phyloP scores from a whole-genome alignment of 2,329 filamentous ascomycete species.

The Parastagonospora avenae region DNA sequence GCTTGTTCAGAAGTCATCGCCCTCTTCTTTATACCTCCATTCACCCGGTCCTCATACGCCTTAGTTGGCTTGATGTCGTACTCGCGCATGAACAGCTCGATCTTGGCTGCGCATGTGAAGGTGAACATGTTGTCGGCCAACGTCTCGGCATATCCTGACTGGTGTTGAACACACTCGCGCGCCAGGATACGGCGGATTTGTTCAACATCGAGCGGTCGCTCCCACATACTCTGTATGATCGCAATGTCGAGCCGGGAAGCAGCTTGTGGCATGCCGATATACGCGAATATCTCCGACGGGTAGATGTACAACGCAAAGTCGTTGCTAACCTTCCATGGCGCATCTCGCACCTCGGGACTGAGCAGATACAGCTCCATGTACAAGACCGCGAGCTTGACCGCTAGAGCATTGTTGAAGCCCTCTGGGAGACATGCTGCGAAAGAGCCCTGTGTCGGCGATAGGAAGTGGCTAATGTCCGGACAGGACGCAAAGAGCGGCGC shows the following conservation, averaged over 20 bases:
- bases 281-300: neutral
- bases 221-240: neutral
- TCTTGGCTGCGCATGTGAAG: constrained; percentile 1
- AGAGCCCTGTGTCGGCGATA: neutral
- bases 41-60: neutral
- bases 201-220: neutral
- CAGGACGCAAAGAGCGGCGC: neutral
- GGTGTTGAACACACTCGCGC: neutral
- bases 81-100: constrained; percentile 2
- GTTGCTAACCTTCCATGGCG: neutral
- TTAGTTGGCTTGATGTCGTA: neutral
- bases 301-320: neutral
- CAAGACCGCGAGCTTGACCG: neutral
- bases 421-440: neutral
- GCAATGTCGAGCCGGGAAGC: neutral
- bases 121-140: constrained; percentile 7
- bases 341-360: neutral
- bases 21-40: too few relatives aligned
- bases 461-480: neutral
- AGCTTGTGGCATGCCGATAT: neutral
- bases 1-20: too few relatives aligned
- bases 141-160: neutral
- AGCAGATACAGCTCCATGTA: neutral
- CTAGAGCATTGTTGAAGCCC: neutral
- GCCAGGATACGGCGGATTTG: neutral